Evolutionary conservation across 805 yeast species (phyloP), one percentile per base, ranked within the genome.

Genomic region (Saccharomycopsis fodiens): DNA sequence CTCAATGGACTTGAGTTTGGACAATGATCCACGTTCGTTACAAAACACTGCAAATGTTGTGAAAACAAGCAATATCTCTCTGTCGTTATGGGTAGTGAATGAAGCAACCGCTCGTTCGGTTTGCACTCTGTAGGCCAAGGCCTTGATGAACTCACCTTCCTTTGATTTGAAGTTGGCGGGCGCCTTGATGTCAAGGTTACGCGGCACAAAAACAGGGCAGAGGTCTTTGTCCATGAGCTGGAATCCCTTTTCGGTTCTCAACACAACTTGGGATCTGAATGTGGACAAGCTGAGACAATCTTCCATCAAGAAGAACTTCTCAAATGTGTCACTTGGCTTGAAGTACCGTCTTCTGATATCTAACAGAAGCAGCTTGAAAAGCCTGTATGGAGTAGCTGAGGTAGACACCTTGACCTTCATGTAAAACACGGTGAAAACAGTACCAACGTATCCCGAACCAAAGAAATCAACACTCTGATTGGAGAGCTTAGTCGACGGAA

Each of bases 21-120:
- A 44, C 17, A 50, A 32, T 17, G 47, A 50, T 6, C 53, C 53
- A n/a, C 48, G 21, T 16, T 50, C 53, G 35, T 50, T 50, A 17
- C 50, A 50, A 22, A 50, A 50, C 3, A 37, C 44, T 5, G 53
- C 51, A 40, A 50, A 50, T 2, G 47, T 40, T 10, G 31, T 29
- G 27, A 50, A 50, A 20, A 50, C 47, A 19, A 46, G 27, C 20
- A 50, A 40, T 1, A 43, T 43, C 32, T 46, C 47, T 17, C 41
- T 46, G 3, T 42, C 42, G 16, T 35, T 29, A 25, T 37, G 43
- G 8, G 47, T 21, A 16, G 31, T 16, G 34, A 46, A 50, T 2
- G 50, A 17, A 7, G 42, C 47, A 13, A 50, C 19, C 6, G 50
- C 35, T 22, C 40, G 46, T 17, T 46, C 50, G 32, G 34, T 20